These are phyloP conservation scores for Pyrenophora graminea DNA, from an alignment of 2,329 filamentous ascomycete genomes.

Conservation along the genomic window DNA sequence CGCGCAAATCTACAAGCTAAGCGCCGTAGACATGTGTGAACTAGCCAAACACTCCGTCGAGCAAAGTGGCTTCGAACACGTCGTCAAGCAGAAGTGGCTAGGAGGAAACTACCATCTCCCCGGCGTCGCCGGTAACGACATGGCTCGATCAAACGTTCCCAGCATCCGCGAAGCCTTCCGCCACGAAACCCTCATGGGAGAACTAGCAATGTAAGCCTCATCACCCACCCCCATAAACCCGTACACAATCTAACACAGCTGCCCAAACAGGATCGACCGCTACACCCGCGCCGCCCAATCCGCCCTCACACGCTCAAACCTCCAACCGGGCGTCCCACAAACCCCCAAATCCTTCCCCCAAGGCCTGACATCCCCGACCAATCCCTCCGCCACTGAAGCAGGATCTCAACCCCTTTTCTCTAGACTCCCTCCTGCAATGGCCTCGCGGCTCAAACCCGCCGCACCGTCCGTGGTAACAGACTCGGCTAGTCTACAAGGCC, in stretches of 20 bases:
- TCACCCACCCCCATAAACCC: too few species aligned
- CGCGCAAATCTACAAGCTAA: conserved; percentile 97
- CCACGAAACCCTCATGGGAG: conserved; percentile 81
- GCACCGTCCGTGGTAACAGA: conserved; percentile 23
- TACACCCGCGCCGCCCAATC: conserved; percentile 48
- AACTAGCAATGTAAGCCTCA: conserved; percentile 74
- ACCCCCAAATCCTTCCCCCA: conserved; percentile 36
- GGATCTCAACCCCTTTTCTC: conserved; percentile 33
- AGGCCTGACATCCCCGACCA: conserved; percentile 38
- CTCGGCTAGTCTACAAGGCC: conserved; percentile 18
- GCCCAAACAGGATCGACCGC: conserved; percentile 41
- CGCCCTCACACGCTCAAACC: conserved; percentile 43
- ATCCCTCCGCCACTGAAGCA: conserved; percentile 42
- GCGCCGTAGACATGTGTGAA: conserved; percentile 97
- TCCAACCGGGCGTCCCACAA: conserved; percentile 37
- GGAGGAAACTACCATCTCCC: conserved; percentile 76
- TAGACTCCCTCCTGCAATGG: conserved; percentile 41
- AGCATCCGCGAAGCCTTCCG: conserved; percentile 89
- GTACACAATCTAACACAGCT: too few species aligned
- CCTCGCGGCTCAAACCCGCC: conserved; percentile 42
- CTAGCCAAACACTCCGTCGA: conserved; percentile 93
- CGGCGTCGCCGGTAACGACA: conserved; percentile 83
- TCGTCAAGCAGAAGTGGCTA: conserved; percentile 89
- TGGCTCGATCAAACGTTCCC: conserved; percentile 95
- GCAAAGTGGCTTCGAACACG: conserved; percentile 90